A percentile compares a stretch with the other conserved stretches of the same genome.
Conservation (phyloP, 768 basidiomycete species). For the Leccinum uliginosum region DNA sequence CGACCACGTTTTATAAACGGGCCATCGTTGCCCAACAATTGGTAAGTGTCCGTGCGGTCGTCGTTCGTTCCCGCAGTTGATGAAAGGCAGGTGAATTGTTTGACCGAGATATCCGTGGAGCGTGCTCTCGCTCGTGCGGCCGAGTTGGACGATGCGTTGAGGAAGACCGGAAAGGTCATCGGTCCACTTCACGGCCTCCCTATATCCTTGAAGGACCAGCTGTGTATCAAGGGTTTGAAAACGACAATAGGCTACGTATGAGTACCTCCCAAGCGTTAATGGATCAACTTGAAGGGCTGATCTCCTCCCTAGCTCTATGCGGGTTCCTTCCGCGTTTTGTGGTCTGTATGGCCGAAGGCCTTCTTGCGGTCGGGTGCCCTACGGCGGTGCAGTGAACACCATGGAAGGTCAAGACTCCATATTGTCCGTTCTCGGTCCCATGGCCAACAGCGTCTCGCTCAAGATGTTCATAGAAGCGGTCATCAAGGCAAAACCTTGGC, state of each 20-base stretch:
- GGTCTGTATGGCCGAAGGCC: conserved; percentile 71
- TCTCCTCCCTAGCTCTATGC: conserved; percentile 48
- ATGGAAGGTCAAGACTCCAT: conserved; percentile 70
- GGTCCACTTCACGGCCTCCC: conserved; percentile 77
- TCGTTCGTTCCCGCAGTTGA: background rate
- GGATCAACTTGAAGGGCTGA: background rate
- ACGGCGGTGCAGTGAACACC: conserved; percentile 59
- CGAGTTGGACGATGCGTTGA: conserved; percentile 60
- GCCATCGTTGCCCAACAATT: conserved; percentile 79
- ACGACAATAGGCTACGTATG: conserved; percentile 72
- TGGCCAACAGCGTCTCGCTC: conserved; percentile 52
- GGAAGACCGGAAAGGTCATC: conserved; percentile 55
- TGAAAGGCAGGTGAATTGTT: conserved; percentile 59
- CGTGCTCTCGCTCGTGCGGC: conserved; percentile 59
- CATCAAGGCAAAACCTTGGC: conserved; percentile 58
- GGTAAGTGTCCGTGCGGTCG: conserved; percentile 34
- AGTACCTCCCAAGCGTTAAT: conserved; percentile 4
- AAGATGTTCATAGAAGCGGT: conserved; percentile 65
- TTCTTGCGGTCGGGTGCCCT: conserved; percentile 67
- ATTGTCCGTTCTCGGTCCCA: conserved; percentile 70
- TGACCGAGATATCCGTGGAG: conserved; percentile 82
- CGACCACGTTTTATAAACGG: conserved; percentile 69
- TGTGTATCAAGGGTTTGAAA: conserved; percentile 64
- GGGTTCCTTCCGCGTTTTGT: conserved; percentile 67
- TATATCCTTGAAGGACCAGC: conserved; percentile 71